Base-by-base conservation (phyloP, 1,284 basidiomycete genomes). In the Omphalotus olearius region DNA sequence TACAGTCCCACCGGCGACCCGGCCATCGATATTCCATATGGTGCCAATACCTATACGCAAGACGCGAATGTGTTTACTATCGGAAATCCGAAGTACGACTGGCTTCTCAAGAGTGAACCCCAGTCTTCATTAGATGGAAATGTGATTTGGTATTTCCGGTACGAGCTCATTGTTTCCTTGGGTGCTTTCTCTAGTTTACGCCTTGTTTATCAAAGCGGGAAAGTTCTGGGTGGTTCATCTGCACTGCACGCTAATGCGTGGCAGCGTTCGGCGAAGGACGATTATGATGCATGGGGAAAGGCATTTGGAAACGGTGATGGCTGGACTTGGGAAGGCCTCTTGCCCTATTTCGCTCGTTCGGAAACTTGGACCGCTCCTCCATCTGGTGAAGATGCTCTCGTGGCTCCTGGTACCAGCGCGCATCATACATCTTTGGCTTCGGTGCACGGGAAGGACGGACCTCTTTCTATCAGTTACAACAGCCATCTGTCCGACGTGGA, bases 201-300 rank as follows among this genome's bases (percentile, higher is more conserved):
- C 17, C 33, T 6, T n/a, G 47, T 35, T 16, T 35, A 14, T 41
- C 13, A n/a, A 41, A 64, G 68, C 18, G 73, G 73, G 0, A 70
- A 69, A 52, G 70, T 72, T 2, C 64, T 78, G 5, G 75, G 75
- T 16, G 75, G 75, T 1, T 64, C 65, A 33, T 69, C 39, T 13
- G 53, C 62, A 18, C 66, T 71, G 1, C 65, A 66, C 28, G 62
- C 62, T 4, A 44, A 42, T 28, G 41, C 41, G 3, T 50, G 41
- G 39, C 39, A 44, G 23, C 47, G 25, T 38, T 37, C 38, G 7
- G 39, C 47, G 1, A 25, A 39, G 9, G 62, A n/a, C 50, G 55
- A 37, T 62, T 60, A 6, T 67, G 71, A 57, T 69, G 70, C 57
- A 66, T 74, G 56, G 64, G 62, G 1, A 2, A 23, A 23, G 2